Evolutionary conservation across 768 basidiomycete species (phyloP), one percentile per base, ranked within the genome.

Genomic region (Boletus subparvulus): DNA sequence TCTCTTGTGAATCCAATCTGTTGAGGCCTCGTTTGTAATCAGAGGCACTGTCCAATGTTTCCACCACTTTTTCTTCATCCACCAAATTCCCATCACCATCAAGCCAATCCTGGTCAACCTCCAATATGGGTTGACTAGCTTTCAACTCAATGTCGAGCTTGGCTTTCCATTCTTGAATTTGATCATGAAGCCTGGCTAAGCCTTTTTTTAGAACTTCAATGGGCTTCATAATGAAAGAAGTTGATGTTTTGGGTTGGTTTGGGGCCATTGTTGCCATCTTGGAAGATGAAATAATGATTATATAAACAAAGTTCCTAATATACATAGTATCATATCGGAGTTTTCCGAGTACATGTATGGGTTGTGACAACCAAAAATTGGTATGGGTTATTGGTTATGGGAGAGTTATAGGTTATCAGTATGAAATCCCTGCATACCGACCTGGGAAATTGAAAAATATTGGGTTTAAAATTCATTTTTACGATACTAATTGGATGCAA

Each of bases 101-200:
- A 9, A 71, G 46, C 66, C 66, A 71, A 3, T 62, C 45, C 43
- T 65, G 33, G 24, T 69, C 66, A 30, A 24, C 39, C 3, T 54
- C 43, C 33, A 58, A 62, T 13, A 70, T 58, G 12, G 50, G 17
- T 35, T 52, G 40, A 17, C 52, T 47, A 35, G 54, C 42, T 42
- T 52, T 54, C 4, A 63, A 39, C 19, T 58, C 28, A 7, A 19
- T 28, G 2, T 54, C 11, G 16, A 69, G 54, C 33, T 24, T 39
- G 2, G 54, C 41, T 39, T 59, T 63, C 16, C 50, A 11, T 5
- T 49, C 60, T 46, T 39, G 44, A 16, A 59, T 42, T 24, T 63
- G 51, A 30, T 59, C 24, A 36, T 42, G 24, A 39, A 70, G 58
- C 17, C 42, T 57, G 0, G 28, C 3, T 28, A 28, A 1, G 28